Evolutionary conservation across 306 rosid species (phyloP).

Genomic region (Inga laurina): DNA sequence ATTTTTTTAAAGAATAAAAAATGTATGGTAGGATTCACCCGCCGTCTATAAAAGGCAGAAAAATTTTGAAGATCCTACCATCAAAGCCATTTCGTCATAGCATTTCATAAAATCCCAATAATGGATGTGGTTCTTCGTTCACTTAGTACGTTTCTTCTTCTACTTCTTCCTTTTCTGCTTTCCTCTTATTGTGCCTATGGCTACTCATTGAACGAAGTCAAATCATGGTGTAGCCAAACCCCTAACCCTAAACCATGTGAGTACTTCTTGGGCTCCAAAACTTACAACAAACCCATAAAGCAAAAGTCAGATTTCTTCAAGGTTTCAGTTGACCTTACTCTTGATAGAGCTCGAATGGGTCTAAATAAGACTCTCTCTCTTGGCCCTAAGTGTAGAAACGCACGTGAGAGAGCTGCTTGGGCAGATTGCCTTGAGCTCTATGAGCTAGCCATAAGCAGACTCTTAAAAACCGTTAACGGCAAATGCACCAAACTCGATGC

Average conservation of each 20-base stretch:
- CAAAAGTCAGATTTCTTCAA: conserved; percentile 51
- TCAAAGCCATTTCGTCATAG: neutral
- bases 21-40: neutral
- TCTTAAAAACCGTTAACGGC: conserved; percentile 32
- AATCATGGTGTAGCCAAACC: conserved; percentile 57
- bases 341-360: conserved; percentile 44
- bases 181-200: neutral
- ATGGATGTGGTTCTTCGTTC: neutral
- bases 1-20: neutral
- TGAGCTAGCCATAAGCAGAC: conserved; percentile 33
- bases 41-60: neutral
- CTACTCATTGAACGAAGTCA: conserved; percentile 34
- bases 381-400: conserved; percentile 39
- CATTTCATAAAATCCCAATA: neutral
- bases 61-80: neutral
- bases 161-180: neutral
- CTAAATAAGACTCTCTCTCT: conserved; percentile 14
- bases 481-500: conserved; percentile 38
- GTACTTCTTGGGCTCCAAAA: conserved; percentile 32
- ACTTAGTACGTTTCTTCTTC: neutral
- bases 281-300: conserved; percentile 23
- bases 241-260: conserved; percentile 60
- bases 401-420: conserved; percentile 52
- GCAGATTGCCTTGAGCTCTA: conserved; percentile 56
- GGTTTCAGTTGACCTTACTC: conserved; percentile 40